Percentiles rank a stretch among this genome's conserved stretches.
phyloP scores from a whole-genome alignment of 345 rosid genomes.

The Lumnitzera littorea region DNA sequence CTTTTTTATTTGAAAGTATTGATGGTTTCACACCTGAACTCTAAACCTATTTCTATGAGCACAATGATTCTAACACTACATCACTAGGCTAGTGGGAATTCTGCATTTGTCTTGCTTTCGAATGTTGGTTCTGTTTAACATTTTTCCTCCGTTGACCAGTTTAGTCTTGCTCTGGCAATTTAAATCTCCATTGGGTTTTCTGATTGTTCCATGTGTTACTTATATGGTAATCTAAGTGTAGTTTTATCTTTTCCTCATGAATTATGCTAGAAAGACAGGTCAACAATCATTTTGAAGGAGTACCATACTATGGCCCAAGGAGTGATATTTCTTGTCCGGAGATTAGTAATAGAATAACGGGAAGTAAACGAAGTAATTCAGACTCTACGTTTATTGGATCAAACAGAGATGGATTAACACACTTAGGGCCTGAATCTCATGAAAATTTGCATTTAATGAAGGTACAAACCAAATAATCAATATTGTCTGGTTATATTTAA shows the following conservation, averaged over 20 bases:
- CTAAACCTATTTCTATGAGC: too few relatives aligned
- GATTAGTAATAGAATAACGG: constrained; percentile 49
- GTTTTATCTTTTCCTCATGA: constrained; percentile 26
- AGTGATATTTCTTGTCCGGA: constrained; percentile 60
- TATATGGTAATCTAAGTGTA: background rate
- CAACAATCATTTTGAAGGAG: constrained; percentile 73
- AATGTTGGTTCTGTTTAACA: too few relatives aligned
- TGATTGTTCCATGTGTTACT: background rate
- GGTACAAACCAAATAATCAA: constrained; percentile 25
- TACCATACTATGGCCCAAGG: constrained; percentile 69
- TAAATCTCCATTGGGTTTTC: background rate
- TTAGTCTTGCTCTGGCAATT: background rate
- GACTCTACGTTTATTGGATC: constrained; percentile 55
- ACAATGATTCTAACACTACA: too few relatives aligned
- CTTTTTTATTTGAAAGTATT: too few relatives aligned
- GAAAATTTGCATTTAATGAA: constrained; percentile 76
- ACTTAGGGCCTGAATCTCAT: constrained; percentile 44
- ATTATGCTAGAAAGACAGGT: constrained; percentile 48
- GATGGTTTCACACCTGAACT: too few relatives aligned
- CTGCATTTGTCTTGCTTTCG: too few relatives aligned
- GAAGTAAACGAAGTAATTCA: constrained; percentile 71
- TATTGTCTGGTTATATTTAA: background rate
- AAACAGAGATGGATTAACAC: constrained; percentile 27
- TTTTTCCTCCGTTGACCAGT: too few relatives aligned
- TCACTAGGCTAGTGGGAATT: too few relatives aligned